Percentiles rank a stretch among this genome's conserved stretches.
phyloP scores from a whole-genome alignment of 768 basidiomycete species.

The Lentinula raphanica region DNA sequence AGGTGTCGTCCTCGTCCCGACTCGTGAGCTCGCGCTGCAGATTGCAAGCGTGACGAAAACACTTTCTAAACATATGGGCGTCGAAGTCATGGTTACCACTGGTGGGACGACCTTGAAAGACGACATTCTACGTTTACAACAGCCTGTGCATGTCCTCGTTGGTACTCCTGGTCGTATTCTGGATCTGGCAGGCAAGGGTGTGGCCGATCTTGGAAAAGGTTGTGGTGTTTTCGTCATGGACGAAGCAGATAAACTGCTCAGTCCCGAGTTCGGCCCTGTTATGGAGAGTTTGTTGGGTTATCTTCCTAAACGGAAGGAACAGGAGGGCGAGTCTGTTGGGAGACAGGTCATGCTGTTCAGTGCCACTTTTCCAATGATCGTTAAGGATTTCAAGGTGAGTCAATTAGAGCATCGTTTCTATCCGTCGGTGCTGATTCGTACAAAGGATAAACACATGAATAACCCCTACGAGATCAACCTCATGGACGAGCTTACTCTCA shows the following conservation, averaged over 20 bases:
- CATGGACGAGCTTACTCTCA: constrained; percentile 98
- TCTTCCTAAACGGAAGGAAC: constrained; percentile 53
- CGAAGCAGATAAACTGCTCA: constrained; percentile 96
- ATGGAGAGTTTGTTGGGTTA: constrained; percentile 93
- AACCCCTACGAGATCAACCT: constrained; percentile 97
- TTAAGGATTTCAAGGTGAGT: constrained; percentile 95
- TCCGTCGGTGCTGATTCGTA: constrained; percentile 1
- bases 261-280: constrained; percentile 95
- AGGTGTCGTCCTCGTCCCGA: constrained; percentile 93
- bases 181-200: constrained; percentile 87
- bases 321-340: not conserved
- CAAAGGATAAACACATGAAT: constrained; percentile 92
- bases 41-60: constrained; percentile 99
- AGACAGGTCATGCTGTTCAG: constrained; percentile 99
- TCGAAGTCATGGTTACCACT: constrained; percentile 99
- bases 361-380: constrained; percentile 97
- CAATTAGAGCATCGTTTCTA: not conserved
- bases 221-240: constrained; percentile 99
- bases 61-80: constrained; percentile 90
- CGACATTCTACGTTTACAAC: constrained; percentile 88
- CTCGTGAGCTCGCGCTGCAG: constrained; percentile 96
- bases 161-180: constrained; percentile 96
- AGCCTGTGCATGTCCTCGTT: constrained; percentile 92
- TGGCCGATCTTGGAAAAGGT: constrained; percentile 83
- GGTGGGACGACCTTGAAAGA: constrained; percentile 98